A percentile compares a stretch with the other conserved stretches of the same genome.
Evolutionary conservation across 352 stramenopile genomes (phyloP).

Genomic region (Globisporangium sylvaticum): DNA sequence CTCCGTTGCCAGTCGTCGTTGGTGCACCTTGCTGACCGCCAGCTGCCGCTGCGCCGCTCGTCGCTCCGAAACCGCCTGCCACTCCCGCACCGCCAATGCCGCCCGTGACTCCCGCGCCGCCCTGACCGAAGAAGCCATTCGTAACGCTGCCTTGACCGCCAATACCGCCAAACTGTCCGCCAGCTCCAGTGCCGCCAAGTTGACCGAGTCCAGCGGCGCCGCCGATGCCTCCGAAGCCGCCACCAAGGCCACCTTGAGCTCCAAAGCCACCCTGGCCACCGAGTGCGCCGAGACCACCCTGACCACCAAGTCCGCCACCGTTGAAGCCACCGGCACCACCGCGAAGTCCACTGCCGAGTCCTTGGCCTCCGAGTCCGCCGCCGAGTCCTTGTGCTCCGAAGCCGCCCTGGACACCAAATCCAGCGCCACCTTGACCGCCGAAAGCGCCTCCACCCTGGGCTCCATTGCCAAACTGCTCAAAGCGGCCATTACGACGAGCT

Average conservation of each 20-base stretch:
- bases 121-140: slow-evolving; percentile 4
- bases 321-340: not conserved
- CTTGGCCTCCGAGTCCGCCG: too few species aligned
- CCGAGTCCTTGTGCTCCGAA: not conserved
- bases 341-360: not conserved
- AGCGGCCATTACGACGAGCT: not conserved
- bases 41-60: not conserved
- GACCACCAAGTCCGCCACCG: not conserved
- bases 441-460: not conserved
- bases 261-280: not conserved
- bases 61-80: not conserved
- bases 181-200: not conserved
- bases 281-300: too few species aligned
- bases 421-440: not conserved
- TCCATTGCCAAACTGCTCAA: slow-evolving; percentile 1
- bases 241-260: not conserved
- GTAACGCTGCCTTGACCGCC: not conserved
- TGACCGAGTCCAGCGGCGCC: not conserved
- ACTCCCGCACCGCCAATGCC: not conserved
- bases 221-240: not conserved
- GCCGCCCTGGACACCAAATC: not conserved
- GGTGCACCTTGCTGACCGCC: not conserved
- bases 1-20: not conserved
- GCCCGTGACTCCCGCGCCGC: not conserved
- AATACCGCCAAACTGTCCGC: not conserved